These are phyloP conservation scores for Phytophthora pini DNA, from an alignment of 352 stramenopile species.

Conservation along the genomic window DNA sequence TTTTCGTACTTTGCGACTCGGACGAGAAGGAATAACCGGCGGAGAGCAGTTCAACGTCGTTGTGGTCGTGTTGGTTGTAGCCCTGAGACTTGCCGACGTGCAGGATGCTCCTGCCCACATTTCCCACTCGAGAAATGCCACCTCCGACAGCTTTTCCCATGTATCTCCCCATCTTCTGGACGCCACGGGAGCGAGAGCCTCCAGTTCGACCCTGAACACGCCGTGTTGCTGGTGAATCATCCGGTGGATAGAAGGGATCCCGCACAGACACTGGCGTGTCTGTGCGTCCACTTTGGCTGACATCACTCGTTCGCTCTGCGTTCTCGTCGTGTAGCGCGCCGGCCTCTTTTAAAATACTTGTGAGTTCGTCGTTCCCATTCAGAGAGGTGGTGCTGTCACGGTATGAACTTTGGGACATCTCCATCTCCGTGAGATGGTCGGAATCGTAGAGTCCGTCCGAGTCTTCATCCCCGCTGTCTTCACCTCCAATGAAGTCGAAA, in stretches of 20 bases:
- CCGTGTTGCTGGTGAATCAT: conserved; percentile 18
- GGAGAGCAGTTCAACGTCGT: conserved; percentile 44
- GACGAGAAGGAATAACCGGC: conserved; percentile 75
- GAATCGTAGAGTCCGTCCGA: conserved; percentile 82
- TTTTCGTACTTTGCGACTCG: conserved; percentile 78
- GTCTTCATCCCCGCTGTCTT: conserved; percentile 79
- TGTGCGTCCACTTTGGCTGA: conserved; percentile 10
- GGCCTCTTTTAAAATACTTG: conserved; percentile 29
- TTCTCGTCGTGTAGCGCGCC: conserved; percentile 29
- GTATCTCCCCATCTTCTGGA: conserved; percentile 81
- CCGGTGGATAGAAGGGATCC: conserved; percentile 30
- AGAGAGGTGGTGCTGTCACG: conserved; percentile 40
- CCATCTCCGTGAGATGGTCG: conserved; percentile 73
- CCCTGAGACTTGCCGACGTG: conserved; percentile 66
- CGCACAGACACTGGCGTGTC: conserved; percentile 22
- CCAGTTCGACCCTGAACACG: conserved; percentile 30
- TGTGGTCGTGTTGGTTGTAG: conserved; percentile 25
- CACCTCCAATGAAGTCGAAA: conserved; percentile 86
- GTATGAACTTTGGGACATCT: conserved; percentile 64
- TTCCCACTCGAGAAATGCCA: conserved; percentile 80
- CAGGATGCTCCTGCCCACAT: conserved; percentile 80
- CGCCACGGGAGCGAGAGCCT: conserved; percentile 46
- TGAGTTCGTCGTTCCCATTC: conserved; percentile 46
- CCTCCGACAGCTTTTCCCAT: conserved; percentile 81
- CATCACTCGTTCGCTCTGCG: conserved; percentile 8